Base-by-base conservation (phyloP, 2,329 filamentous ascomycete genomes). In the Akanthomyces dipterigenus region DNA sequence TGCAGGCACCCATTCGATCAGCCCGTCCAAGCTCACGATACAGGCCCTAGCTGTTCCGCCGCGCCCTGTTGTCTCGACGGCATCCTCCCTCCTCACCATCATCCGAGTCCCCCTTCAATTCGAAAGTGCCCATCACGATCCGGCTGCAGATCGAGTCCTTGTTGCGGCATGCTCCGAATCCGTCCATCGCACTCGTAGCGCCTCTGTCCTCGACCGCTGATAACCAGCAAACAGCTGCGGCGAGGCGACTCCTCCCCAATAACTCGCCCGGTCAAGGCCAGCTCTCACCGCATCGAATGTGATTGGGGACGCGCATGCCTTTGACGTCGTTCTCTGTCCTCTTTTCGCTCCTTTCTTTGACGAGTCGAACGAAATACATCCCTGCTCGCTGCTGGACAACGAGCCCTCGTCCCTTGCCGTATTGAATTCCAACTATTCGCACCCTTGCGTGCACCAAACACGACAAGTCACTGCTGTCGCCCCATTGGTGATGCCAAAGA, bases 21-120 rank as follows among this genome's bases (percentile, higher is more conserved):
- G 26, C 55, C 45, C 26, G 26, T 59, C 48, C 57, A 54, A 54
- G 26, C 57, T 60, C 57, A 36, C 57, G 48, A 60, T 38, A 53
- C n/a, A n/a, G 31, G 28, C 28, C 20, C 55, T 26, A 50, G 16
- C 28, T 16, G 14, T 12, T 31, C 55, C 24, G 36, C 31, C 22
- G 48, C 40, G 40, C 34, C 54, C 53, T 54, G 38, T 40, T 16
- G 26, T 54, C 38, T 45, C 22, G 48, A 53, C 49, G 46, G 36
- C 38, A 42, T 26, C 56, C 40, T 22, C 49, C 57, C 40, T 60
- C 28, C 43, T 26, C 14, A 24, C 36, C 3, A 18, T 28, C 26
- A 40, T 31, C 56, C 12, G 12, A 31, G 11, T 12, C 45, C 36
- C 24, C 22, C 22, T 11, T 3, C 56, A 18, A 34, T 31, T 38